Evolutionary conservation across 176 grass and related monocot species (phyloP).

Genomic region (Puya raimondii): DNA sequence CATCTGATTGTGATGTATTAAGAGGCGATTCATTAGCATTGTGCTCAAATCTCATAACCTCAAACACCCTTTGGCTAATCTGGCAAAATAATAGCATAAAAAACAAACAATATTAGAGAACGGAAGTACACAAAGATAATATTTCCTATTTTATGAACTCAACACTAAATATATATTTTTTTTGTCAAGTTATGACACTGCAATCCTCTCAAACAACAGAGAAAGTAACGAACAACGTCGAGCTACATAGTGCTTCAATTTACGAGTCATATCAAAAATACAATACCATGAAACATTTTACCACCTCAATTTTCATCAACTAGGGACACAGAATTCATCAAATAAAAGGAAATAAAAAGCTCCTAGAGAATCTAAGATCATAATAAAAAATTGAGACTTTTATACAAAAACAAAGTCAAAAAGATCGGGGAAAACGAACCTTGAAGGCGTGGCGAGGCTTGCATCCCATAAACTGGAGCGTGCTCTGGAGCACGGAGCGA

Average conservation of each 20-base stretch:
- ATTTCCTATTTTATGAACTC: too few relatives aligned
- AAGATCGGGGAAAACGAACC: slow-evolving; percentile 21
- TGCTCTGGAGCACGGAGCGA: slow-evolving; percentile 70
- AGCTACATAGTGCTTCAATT: too few relatives aligned
- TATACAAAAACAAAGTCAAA: background rate
- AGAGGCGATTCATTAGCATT: background rate
- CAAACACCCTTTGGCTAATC: slow-evolving; percentile 84
- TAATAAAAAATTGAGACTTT: background rate
- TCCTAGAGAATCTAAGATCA: too few relatives aligned
- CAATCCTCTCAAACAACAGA: background rate
- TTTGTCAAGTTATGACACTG: background rate
- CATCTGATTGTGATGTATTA: background rate
- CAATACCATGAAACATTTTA: too few relatives aligned
- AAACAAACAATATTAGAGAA: too few relatives aligned
- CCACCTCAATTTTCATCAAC: background rate
- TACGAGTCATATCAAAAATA: too few relatives aligned
- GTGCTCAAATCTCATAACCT: slow-evolving; percentile 42
- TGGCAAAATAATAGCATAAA: slow-evolving; percentile 9
- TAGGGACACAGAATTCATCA: background rate
- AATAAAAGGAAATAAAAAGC: slow-evolving; percentile 2
- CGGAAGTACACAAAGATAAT: too few relatives aligned
- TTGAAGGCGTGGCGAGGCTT: slow-evolving; percentile 85
- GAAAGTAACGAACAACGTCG: background rate
- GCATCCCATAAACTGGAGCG: slow-evolving; percentile 90
- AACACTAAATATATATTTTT: background rate